Base-by-base conservation (phyloP, 768 basidiomycete genomes). In the Infundibulicybe gibba region DNA sequence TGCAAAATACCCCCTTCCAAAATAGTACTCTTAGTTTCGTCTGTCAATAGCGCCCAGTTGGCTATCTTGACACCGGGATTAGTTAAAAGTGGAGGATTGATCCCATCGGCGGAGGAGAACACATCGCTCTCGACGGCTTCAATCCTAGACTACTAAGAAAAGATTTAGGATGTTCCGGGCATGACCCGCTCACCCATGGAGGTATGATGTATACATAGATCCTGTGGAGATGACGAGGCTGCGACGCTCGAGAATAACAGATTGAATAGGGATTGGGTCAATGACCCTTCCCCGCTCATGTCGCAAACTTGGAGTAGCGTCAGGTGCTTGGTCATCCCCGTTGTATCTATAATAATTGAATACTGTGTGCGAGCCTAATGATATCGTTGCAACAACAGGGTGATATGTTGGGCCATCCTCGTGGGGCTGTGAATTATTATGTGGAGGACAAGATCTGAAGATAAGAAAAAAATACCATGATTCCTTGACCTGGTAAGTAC, bases 401-500 rank as follows among this genome's bases (percentile, higher is more conserved):
- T 83, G 70, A 66, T 95, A 97, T 14, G 84, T 79, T 2, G 92
- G 87, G 0, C 94, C 93, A 62, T 97, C 94, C 69, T 95, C 85
- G 57, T 97, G 94, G 1, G 92, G 90, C 90, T 94, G 63, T 40
- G 25, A 8, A 44, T 44, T 50, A 50, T 32, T 41, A n/a, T 40
- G 44, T 32, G 47, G 43, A 15, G 41, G 16, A 19, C n/a, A 30
- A 45, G 17, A 37, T 39, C 32, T 47, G 10, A 19, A 34, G 41
- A 49, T 42, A 46, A 17, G 37, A 34, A 14, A 15, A 47, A 64
- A 71, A 46, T 62, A 93, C 93, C 79, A 94, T 88, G 49, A 98
- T 97, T 10, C 95, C 94, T 69, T 97, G 92, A 1, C 89, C 90
- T 6, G 91, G 79, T 14, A 81, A 75, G 64, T 97, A 97, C 83